Conservation (phyloP, 73 alveolate genomes). For the Tetrahymena borealis region DNA sequence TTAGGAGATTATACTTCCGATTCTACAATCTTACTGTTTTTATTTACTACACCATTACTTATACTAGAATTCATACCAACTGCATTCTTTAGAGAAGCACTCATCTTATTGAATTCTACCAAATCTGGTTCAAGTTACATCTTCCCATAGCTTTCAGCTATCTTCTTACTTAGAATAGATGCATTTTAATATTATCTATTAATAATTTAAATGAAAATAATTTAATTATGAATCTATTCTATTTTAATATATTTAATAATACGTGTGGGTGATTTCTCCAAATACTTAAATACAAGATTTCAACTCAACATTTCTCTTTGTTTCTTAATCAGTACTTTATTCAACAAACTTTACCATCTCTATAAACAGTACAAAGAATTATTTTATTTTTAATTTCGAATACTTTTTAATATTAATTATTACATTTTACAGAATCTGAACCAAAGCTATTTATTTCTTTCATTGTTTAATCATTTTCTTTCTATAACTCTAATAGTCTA, state of each 20-base stretch:
- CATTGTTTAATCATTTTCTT: not conserved
- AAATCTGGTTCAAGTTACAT: not conserved
- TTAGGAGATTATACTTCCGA: not conserved
- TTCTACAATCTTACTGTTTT: not conserved
- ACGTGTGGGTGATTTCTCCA: not conserved
- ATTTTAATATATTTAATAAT: not conserved
- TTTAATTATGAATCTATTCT: not conserved
- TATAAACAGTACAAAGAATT: not conserved
- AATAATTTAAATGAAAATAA: too few relatives aligned
- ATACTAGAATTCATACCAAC: not conserved
- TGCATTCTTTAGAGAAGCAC: not conserved
- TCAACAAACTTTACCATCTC: not conserved
- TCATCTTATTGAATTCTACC: not conserved
- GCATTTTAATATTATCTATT: not conserved
- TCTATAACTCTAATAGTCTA: not conserved
- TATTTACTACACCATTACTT: not conserved
- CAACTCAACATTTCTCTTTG: not conserved
- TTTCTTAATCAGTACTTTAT: not conserved
- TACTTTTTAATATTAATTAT: not conserved
- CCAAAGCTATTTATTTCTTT: not conserved
- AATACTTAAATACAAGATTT: not conserved
- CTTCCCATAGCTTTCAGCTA: not conserved
- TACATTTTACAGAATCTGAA: not conserved
- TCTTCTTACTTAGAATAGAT: not conserved
- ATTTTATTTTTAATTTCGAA: not conserved